Evolutionary conservation across 805 yeast genomes (phyloP), one percentile per base, ranked within the genome.

Genomic region (Myxozyma nipponensis): DNA sequence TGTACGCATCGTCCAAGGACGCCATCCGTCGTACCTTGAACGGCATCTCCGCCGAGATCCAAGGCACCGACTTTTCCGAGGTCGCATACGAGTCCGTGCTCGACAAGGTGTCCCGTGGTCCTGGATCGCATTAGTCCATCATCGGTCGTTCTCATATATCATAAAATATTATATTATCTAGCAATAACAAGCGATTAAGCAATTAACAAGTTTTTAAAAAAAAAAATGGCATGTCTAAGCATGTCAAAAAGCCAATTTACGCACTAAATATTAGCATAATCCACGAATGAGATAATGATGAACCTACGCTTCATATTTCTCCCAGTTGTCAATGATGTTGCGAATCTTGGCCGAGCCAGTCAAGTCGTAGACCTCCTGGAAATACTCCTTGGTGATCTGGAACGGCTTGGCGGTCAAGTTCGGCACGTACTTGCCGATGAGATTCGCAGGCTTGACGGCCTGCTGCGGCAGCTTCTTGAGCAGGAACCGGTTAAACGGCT

Each of bases 351-450:
- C 95, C 44, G 95, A 86, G 39, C 85, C 83, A 44, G 99, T 93
- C 70, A 93, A 79, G 52, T 83, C 79, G 69, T 91, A 93, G 47
- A 93, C 99, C 63, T 87, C 95, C 76, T 95, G 85, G 77, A 93
- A 93, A 76, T 93, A 93, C 71, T 90, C 98, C 76, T 88, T 93
- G 38, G 98, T 84, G 62, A 93, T 84, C 73, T 85, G 82, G 70
- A 93, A 93, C 62, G 99, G 98, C 74, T 82, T 87, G 58, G 98
- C 98, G 60, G 98, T 95, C 77, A 93, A 81, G 77, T 93, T 93
- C 60, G 99, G 99, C 77, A 93, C 90, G 73, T 95, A 93, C 76
- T 90, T 93, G 68, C 90, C 90, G 63, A 87, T 82, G 73, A 93
- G 79, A 70, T 88, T 87, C 55, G 93, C 84, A 54, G 96, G 95